Base-by-base conservation (phyloP, 177 flowering plant species). In the Telopea speciosissima region DNA sequence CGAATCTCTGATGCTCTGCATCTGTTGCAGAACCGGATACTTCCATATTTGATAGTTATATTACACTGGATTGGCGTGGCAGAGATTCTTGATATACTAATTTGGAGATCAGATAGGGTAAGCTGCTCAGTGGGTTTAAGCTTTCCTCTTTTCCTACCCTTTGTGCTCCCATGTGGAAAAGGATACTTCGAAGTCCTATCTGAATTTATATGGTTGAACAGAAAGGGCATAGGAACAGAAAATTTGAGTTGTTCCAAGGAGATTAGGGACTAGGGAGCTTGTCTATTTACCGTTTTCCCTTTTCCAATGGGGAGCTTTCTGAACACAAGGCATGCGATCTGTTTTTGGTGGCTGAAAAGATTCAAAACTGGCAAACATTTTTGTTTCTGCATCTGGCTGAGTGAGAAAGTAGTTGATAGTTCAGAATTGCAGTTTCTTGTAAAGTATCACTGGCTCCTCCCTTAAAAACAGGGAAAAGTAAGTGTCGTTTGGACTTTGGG, bases 1-100 rank as follows among this genome's bases (percentile, higher is more conserved):
- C 77, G 54, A 90, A 93, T 16, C 72, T 83, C 22, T 24, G 72
- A 2, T 61, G 66, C 63, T 75, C 68, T 33, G 81, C 67, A 59
- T 66, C 78, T 9, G 17, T 42, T 16, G 19, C 17, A 14, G 60
- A 23, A 16, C 63, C 31, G 6, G 70, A 17, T 13, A 33, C 66
- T 61, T 82, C 87, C 84, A 83, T 83, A 3, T 40, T 65, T 66
- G 76, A 52, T 40, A 56, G 67, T 49, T 64, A 36, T 33, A 11
- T 59, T 8, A n/a, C 7, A 54, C 19, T 54, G 17, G 31, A 5
- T 21, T 54, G 19, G n/a, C n/a, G 19, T 16, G 6, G 59, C 11
- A 21, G 59, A 16, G 13, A 28, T 2, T 28, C 2, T 28, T 28
- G 31, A 28, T 28, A 28, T 28, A 28, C 31, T 28, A 28, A 28